phyloP scores from a whole-genome alignment of 1,284 basidiomycete genomes.

The Tilletiopsis washingtonensis region DNA sequence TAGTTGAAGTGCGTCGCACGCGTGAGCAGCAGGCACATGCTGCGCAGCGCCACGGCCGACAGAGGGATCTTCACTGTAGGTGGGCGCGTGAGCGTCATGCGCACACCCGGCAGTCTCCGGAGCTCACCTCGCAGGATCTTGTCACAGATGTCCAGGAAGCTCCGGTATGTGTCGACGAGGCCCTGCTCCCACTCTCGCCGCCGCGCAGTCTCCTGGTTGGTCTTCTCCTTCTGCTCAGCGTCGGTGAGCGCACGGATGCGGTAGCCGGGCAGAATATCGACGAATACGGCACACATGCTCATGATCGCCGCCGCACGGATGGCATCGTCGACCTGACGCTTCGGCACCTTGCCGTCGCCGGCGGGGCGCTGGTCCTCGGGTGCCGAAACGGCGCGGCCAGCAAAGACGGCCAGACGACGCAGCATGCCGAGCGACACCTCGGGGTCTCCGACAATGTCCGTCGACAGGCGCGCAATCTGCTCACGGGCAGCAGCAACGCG shows the following conservation, averaged over 20 bases:
- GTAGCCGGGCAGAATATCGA: slow-evolving; percentile 78
- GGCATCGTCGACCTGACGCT: slow-evolving; percentile 61
- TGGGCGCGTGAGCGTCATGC: neutral
- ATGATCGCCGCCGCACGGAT: slow-evolving; percentile 82
- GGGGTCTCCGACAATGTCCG: slow-evolving; percentile 39
- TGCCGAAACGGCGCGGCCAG: slow-evolving; percentile 11
- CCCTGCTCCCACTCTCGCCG: slow-evolving; percentile 95
- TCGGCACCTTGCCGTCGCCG: neutral
- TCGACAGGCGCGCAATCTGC: slow-evolving; percentile 43
- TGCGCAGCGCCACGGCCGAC: slow-evolving; percentile 59
- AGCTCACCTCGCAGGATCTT: slow-evolving; percentile 72
- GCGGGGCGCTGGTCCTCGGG: slow-evolving; percentile 10
- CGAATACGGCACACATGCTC: slow-evolving; percentile 87
- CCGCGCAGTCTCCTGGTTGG: slow-evolving; percentile 81
- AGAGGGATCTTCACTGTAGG: neutral
- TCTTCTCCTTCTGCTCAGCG: slow-evolving; percentile 82
- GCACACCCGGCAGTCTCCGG: too few relatives aligned
- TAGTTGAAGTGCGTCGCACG: slow-evolving; percentile 96
- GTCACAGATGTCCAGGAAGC: slow-evolving; percentile 77
- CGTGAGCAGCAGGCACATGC: slow-evolving; percentile 75
- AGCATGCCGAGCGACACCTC: slow-evolving; percentile 38
- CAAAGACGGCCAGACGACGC: slow-evolving; percentile 33
- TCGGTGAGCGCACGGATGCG: slow-evolving; percentile 80
- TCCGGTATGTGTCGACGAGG: slow-evolving; percentile 80
- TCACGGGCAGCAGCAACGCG: slow-evolving; percentile 26